These are phyloP conservation scores for Turnera subulata DNA, from an alignment of 345 rosid species.

Conservation along the genomic window DNA sequence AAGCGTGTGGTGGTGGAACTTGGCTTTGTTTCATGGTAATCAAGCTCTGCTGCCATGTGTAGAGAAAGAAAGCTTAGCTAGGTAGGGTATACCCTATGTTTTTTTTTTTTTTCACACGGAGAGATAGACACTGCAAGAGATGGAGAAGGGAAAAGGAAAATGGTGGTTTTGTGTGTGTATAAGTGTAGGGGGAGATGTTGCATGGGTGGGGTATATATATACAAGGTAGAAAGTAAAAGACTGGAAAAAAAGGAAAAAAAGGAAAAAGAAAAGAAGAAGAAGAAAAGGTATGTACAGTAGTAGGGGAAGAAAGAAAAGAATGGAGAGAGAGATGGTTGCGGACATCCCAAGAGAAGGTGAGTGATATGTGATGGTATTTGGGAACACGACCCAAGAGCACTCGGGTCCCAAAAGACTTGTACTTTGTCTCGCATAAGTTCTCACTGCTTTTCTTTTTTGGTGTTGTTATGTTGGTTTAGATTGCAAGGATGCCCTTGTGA, in stretches of 20 bases:
- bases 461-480: not conserved
- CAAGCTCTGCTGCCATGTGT: slow-evolving; percentile 53
- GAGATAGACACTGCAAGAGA: slow-evolving; percentile 14
- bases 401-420: slow-evolving; percentile 36
- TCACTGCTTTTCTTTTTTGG: not conserved
- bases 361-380: slow-evolving; percentile 14
- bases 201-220: slow-evolving; percentile 41
- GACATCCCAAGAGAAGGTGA: slow-evolving; percentile 55
- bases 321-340: slow-evolving; percentile 36
- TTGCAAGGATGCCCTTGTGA: not conserved
- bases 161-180: not conserved
- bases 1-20: slow-evolving; percentile 38
- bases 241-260: slow-evolving; percentile 22
- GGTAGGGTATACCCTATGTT: not conserved
- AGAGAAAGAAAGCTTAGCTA: not conserved
- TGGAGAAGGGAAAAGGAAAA: slow-evolving; percentile 6
- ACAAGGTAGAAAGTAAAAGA: slow-evolving; percentile 3
- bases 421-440: slow-evolving; percentile 9
- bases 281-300: not conserved
- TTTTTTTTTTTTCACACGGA: not conserved
- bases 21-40: slow-evolving; percentile 34
- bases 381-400: slow-evolving; percentile 47
- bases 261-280: not conserved
- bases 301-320: slow-evolving; percentile 2
- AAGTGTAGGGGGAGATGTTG: slow-evolving; percentile 24